Conservation (phyloP, 164 flowering plant genomes). For the Chloranthus sessilifolius region DNA sequence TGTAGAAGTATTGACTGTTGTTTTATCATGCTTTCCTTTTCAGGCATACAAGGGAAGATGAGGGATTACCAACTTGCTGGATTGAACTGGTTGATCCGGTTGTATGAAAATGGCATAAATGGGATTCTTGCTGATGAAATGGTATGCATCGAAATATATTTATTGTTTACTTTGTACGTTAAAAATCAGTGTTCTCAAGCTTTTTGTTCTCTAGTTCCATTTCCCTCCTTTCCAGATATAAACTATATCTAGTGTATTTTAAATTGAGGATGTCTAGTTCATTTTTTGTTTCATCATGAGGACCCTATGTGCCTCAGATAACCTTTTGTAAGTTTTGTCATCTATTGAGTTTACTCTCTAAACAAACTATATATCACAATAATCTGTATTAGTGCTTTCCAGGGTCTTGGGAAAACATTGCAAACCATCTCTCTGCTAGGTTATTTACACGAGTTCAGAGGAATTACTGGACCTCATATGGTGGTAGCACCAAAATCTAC, state of each 20-base stretch:
- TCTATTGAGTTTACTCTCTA: too few species aligned
- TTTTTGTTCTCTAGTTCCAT: background rate
- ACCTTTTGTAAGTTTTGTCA: too few species aligned
- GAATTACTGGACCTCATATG: slow-evolving; percentile 98
- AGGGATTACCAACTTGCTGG: slow-evolving; percentile 99
- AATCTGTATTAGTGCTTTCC: slow-evolving; percentile 15
- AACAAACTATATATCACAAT: too few species aligned
- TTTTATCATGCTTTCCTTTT: background rate
- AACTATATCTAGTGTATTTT: too few species aligned
- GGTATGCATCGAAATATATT: slow-evolving; percentile 34
- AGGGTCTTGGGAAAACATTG: slow-evolving; percentile 99
- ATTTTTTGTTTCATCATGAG: too few species aligned
- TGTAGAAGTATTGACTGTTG: background rate
- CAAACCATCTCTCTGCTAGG: slow-evolving; percentile 94
- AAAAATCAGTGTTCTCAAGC: background rate
- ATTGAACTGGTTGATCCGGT: slow-evolving; percentile 86
- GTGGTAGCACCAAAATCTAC: slow-evolving; percentile 99
- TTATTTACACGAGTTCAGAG: slow-evolving; percentile 92
- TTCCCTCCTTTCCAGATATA: background rate
- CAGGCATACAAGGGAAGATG: slow-evolving; percentile 99
- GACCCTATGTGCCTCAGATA: too few species aligned
- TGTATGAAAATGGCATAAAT: slow-evolving; percentile 99
- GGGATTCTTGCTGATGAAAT: slow-evolving; percentile 99
- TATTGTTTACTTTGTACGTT: background rate
- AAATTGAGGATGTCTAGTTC: too few species aligned